Evolutionary conservation across 2,329 filamentous ascomycete species (phyloP).

Genomic region (Zymoseptoria pseudotritici): DNA sequence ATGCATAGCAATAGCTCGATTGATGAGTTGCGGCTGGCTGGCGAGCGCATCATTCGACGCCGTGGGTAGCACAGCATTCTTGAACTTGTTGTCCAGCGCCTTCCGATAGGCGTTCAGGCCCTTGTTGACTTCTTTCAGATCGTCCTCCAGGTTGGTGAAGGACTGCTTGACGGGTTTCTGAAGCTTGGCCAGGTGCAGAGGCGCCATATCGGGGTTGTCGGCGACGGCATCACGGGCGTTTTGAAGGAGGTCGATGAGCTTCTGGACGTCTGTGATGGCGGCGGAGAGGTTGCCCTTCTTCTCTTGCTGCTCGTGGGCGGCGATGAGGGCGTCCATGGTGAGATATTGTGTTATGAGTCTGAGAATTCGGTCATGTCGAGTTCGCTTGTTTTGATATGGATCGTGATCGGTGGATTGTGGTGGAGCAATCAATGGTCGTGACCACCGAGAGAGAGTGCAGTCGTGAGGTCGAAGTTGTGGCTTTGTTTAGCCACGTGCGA

Average conservation of each 20-base stretch:
- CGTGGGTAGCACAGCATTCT: slow-evolving; percentile 61
- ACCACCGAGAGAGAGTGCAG: not conserved
- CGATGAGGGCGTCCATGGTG: slow-evolving; percentile 58
- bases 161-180: slow-evolving; percentile 77
- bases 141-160: slow-evolving; percentile 71
- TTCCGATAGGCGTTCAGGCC: slow-evolving; percentile 79
- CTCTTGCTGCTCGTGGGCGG: slow-evolving; percentile 66
- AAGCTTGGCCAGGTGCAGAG: slow-evolving; percentile 70
- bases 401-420: not conserved
- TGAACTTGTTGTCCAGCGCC: slow-evolving; percentile 71
- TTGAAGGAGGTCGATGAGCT: slow-evolving; percentile 69
- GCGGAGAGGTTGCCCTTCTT: slow-evolving; percentile 62
- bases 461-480: not conserved
- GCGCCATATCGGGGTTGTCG: slow-evolving; percentile 61
- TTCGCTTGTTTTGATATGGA: not conserved
- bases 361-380: not conserved
- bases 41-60: slow-evolving; percentile 75
- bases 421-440: not conserved
- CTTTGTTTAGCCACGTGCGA: not conserved
- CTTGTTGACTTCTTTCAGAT: slow-evolving; percentile 75
- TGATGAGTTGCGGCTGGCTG: slow-evolving; percentile 68
- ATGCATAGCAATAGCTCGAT: slow-evolving; percentile 94
- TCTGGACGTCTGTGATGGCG: slow-evolving; percentile 72
- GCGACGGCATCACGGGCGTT: slow-evolving; percentile 67
- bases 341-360: not conserved